Evolutionary conservation across 2,329 filamentous ascomycete genomes (phyloP), one percentile per base, ranked within the genome.

Genomic region (Trichoderma sp.): DNA sequence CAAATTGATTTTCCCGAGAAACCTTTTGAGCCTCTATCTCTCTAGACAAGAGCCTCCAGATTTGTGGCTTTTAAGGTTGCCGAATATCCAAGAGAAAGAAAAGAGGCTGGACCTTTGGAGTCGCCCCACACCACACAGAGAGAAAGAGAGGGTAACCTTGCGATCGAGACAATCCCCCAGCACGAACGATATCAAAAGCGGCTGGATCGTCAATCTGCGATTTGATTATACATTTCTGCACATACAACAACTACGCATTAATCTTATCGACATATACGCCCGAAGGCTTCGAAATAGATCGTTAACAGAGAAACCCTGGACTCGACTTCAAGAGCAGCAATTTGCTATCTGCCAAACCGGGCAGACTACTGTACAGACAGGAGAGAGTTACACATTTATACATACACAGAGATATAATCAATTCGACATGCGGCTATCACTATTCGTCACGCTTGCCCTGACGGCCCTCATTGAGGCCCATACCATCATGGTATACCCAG

Each of bases 401-500:
- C 5, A 52, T 19, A 54, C 19, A 60, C 10, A 10, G 13, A 10
- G 13, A 48, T 22, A 52, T 9, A 37, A 22, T n/a, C 57, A 25
- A 25, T 10, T 58, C 77, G 80, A 71, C 27, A 87, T 87, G 85
- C 74, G 82, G 67, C 77, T 78, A 65, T 84, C 84, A 73, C 74
- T 81, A 52, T 56, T 80, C 65, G 67, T 80, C 70, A 76, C 81
- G 67, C 70, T 86, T 67, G 75, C 80, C 75, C 74, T 82, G 71
- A 83, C 83, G 69, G 79, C 82, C 48, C 71, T 89, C 73, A 82
- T 83, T 70, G 81, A 84, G 37, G 89, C 89, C n/a, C 92, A 96
- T 78, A 91, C 86, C n/a, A 86, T 97, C 76, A 90, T 97, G 78
- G 89, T 90, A 70, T 96, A 96, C 76, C 93, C 93, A 0, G 92